Evolutionary conservation across 305 asterid species (phyloP).

Genomic region (Solanum aculeatissimum): DNA sequence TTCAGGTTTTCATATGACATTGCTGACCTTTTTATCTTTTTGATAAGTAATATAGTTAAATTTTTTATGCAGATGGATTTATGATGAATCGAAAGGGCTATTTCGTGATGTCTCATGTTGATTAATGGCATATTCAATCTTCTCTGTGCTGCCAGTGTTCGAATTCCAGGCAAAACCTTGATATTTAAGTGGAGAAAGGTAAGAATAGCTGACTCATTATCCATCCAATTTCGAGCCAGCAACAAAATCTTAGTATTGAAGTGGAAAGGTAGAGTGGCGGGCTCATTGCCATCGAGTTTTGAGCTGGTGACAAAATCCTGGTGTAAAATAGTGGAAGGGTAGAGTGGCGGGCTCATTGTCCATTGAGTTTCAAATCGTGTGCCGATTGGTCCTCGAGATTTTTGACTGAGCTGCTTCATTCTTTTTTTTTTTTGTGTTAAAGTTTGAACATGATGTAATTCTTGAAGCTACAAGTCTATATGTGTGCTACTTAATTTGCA

Average conservation of each 20-base stretch:
- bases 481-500: neutral
- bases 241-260: neutral
- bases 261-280: neutral
- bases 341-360: neutral
- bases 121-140: constrained; percentile 1
- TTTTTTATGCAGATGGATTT: constrained; percentile 75
- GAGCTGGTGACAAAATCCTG: neutral
- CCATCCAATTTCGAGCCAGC: neutral
- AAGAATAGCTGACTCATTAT: neutral
- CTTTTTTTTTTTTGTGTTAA: neutral
- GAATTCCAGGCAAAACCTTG: neutral
- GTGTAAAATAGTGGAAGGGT: neutral
- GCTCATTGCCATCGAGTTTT: neutral
- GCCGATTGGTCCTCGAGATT: neutral
- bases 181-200: neutral
- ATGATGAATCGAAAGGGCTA: constrained; percentile 78
- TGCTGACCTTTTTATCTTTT: neutral
- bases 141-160: neutral
- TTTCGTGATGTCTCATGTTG: constrained; percentile 81
- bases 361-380: neutral
- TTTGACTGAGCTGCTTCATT: neutral
- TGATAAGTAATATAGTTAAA: neutral
- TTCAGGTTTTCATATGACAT: neutral
- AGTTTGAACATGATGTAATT: neutral
- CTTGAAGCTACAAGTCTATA: neutral